A percentile compares a stretch with the other conserved stretches of the same genome.
These are phyloP conservation scores for Trichoderma pleuroti DNA, from an alignment of 2,329 filamentous ascomycete genomes.

Conservation along the genomic window DNA sequence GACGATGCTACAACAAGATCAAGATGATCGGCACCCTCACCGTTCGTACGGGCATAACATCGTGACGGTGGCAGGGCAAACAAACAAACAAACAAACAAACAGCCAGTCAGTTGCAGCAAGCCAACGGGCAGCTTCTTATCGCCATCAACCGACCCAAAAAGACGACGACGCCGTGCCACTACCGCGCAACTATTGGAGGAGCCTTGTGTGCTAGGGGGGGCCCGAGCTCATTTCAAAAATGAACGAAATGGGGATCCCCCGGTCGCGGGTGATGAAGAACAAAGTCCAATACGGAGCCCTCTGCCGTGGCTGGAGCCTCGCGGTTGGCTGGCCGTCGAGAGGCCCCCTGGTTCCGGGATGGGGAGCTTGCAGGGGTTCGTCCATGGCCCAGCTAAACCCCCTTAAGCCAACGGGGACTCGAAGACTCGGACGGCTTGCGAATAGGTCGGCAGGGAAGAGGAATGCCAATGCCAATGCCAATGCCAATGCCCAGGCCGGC, in stretches of 20 bases:
- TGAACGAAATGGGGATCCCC: slow-evolving; percentile 11
- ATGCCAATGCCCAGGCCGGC: too few species aligned
- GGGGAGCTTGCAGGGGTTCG: slow-evolving; percentile 2
- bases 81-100: not conserved
- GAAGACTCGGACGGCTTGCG: too few species aligned
- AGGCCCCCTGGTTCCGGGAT: slow-evolving; percentile 9
- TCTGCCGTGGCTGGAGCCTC: not conserved
- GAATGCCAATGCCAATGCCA: too few species aligned
- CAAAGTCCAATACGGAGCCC: slow-evolving; percentile 3
- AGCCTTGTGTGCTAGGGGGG: not conserved
- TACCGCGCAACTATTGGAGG: not conserved
- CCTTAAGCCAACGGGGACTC: not conserved
- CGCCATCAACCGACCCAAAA: not conserved
- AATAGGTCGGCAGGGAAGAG: not conserved
- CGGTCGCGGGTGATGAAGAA: not conserved
- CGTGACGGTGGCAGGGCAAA: too few species aligned
- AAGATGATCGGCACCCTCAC: not conserved
- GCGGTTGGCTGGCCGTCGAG: not conserved
- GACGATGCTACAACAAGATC: not conserved
- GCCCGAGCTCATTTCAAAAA: slow-evolving; percentile 14
- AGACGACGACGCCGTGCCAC: not conserved
- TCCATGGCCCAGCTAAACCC: slow-evolving; percentile 6
- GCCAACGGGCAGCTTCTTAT: not conserved
- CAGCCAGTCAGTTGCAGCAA: not conserved
- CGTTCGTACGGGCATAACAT: not conserved